Evolutionary conservation across 2,329 filamentous ascomycete species (phyloP).

Genomic region (Chaetomiaceae sp.): DNA sequence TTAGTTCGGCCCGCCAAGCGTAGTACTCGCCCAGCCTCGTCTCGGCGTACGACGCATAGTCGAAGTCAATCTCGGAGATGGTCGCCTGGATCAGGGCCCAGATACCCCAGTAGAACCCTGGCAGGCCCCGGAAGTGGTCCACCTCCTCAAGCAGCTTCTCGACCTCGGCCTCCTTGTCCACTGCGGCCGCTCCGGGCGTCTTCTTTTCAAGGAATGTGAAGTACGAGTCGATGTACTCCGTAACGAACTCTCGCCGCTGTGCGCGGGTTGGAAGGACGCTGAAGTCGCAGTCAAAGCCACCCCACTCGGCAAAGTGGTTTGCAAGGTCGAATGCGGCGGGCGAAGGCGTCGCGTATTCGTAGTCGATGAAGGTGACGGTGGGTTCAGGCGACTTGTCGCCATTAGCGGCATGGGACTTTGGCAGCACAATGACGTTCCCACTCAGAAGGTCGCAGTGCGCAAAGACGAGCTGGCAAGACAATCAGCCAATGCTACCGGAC

Average conservation of each 20-base stretch:
- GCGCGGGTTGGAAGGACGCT: conserved; percentile 71
- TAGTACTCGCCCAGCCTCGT: conserved; percentile 84
- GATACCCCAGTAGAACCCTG: conserved; percentile 87
- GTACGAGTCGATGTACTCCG: conserved; percentile 77
- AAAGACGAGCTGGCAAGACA: conserved; percentile 66
- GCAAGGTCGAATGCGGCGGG: conserved; percentile 94
- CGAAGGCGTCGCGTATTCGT: conserved; percentile 93
- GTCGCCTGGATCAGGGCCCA: conserved; percentile 94
- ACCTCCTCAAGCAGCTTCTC: conserved; percentile 73
- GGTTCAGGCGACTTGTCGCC: conserved; percentile 36
- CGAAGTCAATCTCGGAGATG: conserved; percentile 94
- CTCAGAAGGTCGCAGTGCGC: conserved; percentile 94
- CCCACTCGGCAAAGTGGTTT: conserved; percentile 99
- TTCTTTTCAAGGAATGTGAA: conserved; percentile 47
- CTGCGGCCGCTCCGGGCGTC: conserved; percentile 29
- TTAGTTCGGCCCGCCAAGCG: conserved; percentile 76
- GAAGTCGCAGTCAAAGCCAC: conserved; percentile 92
- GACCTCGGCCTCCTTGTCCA: conserved; percentile 58
- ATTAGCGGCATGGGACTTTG: conserved; percentile 29
- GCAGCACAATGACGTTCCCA: conserved; percentile 89
- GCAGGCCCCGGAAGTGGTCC: conserved; percentile 80
- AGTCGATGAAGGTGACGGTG: conserved; percentile 86
- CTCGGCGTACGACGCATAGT: conserved; percentile 90
- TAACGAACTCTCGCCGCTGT: conserved; percentile 75
- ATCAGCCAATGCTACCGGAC: neutral